Base-by-base conservation (phyloP, 371 early-diverging fungal genomes). In the Lichtheimia ramosa region DNA sequence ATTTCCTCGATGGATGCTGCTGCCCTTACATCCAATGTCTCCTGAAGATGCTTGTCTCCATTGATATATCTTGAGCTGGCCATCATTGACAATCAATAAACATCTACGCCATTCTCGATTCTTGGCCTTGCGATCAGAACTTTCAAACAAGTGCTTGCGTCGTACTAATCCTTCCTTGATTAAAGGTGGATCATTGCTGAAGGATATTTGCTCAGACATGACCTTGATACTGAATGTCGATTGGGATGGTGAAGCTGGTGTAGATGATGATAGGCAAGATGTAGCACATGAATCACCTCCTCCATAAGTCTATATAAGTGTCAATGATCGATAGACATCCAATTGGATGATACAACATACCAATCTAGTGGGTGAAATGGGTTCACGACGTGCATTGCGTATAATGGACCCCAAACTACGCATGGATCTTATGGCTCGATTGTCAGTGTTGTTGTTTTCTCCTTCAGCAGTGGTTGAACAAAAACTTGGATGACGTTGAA, bases 81-180 rank as follows among this genome's bases (percentile, higher is more conserved):
- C 94, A n/a, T 85, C 83, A 39, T 85, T 89, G 0, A 89, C 79
- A 4, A 92, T 83, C 20, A 90, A 82, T 42, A 86, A 88, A 64
- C 92, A 89, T 25, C 92, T 83, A 64, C 88, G 90, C 97, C 97
- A 96, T 39, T 84, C 83, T 5, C 96, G 84, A 59, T 90, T 80
- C 25, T 83, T 80, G 2, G 96, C 92, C 71, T 90, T 90, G 51
- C 85, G 85, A 48, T 84, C 88, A 3, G 83, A 81, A 7, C 80
- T 73, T 66, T 92, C 94, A 51, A 87, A 73, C 48, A 93, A 65
- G 68, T 94, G 93, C 69, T 96, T 96, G 28, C 95, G 82, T 58
- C 91, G 85, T 34, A 96, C 81, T 6, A 91, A 73, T 8, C 95
- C 91, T 63, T 91, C 90, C 62, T 91, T 83, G 16, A 74, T 77